Percentiles rank a stretch among this genome's conserved stretches.
Evolutionary conservation across 2,329 filamentous ascomycete genomes (phyloP).

Genomic region (Ceratocystis variospora): DNA sequence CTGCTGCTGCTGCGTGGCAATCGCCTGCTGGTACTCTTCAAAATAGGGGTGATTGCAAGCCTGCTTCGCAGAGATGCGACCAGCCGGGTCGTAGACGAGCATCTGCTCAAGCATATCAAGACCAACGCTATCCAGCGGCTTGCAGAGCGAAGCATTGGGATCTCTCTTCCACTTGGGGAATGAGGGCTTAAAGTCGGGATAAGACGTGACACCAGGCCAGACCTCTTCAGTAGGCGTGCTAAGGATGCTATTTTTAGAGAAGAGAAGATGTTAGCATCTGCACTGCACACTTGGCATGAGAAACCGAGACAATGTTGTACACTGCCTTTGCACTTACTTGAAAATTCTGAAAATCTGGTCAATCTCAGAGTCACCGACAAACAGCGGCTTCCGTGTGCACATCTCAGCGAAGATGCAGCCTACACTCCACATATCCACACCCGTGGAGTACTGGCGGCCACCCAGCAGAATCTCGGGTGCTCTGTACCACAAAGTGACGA

Average conservation of each 20-base stretch:
- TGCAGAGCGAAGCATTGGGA: conserved; percentile 49
- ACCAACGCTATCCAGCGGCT: conserved; percentile 57
- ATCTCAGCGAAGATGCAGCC: conserved; percentile 94
- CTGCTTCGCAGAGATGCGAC: conserved; percentile 79
- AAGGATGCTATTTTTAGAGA: conserved; percentile 34
- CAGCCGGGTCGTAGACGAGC: conserved; percentile 76
- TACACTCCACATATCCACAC: conserved; percentile 91
- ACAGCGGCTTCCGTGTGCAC: conserved; percentile 85
- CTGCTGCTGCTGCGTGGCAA: neutral
- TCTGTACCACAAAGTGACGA: conserved; percentile 88
- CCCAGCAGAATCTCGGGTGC: conserved; percentile 81
- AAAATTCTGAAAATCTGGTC: conserved; percentile 44
- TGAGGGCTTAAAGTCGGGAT: conserved; percentile 82
- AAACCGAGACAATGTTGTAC: neutral
- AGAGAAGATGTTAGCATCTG: neutral
- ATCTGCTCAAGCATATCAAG: conserved; percentile 55
- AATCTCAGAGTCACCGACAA: conserved; percentile 69
- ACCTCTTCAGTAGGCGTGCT: conserved; percentile 69
- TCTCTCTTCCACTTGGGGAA: conserved; percentile 85
- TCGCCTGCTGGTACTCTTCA: conserved; percentile 24
- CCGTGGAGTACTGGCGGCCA: conserved; percentile 82
- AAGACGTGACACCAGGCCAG: conserved; percentile 88
- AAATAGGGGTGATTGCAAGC: conserved; percentile 79
- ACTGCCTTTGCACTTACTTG: conserved; percentile 34
- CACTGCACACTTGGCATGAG: too few relatives aligned